Conservation (phyloP, 2,329 filamentous ascomycete genomes). For the Ambrosiella beaveri region DNA sequence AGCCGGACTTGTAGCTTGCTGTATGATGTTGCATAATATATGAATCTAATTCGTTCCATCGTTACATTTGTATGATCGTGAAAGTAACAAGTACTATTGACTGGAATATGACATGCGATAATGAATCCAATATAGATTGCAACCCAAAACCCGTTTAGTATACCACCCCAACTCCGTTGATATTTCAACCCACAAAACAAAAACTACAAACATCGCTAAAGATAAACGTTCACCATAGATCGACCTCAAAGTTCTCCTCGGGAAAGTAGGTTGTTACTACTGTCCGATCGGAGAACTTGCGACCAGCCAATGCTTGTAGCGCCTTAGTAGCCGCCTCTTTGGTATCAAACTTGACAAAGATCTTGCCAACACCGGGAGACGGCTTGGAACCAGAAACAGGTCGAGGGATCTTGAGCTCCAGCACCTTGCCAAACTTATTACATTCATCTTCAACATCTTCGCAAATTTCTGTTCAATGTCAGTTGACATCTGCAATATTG, state of each 20-base stretch:
- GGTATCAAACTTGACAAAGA: conserved; percentile 84
- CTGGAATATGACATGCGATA: background rate
- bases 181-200: conserved; percentile 3
- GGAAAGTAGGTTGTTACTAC: conserved; percentile 95
- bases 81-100: too few species aligned
- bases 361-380: conserved; percentile 85
- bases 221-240: conserved; percentile 49
- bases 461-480: conserved; percentile 58
- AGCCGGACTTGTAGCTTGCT: background rate
- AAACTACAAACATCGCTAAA: background rate
- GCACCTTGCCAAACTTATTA: conserved; percentile 67
- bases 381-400: conserved; percentile 69
- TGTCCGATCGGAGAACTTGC: conserved; percentile 91
- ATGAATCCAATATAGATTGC: background rate
- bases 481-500: conserved; percentile 17
- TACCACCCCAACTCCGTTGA: conserved; percentile 9
- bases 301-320: conserved; percentile 72
- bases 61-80: too few species aligned
- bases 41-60: too few species aligned
- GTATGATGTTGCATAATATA: background rate
- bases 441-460: conserved; percentile 92
- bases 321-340: conserved; percentile 67
- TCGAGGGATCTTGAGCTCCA: conserved; percentile 84
- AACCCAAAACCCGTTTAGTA: background rate
- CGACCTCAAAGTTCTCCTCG: conserved; percentile 92